These are phyloP conservation scores for Eurotiales sp. DNA, from an alignment of 2,329 filamentous ascomycete species.

Conservation along the genomic window DNA sequence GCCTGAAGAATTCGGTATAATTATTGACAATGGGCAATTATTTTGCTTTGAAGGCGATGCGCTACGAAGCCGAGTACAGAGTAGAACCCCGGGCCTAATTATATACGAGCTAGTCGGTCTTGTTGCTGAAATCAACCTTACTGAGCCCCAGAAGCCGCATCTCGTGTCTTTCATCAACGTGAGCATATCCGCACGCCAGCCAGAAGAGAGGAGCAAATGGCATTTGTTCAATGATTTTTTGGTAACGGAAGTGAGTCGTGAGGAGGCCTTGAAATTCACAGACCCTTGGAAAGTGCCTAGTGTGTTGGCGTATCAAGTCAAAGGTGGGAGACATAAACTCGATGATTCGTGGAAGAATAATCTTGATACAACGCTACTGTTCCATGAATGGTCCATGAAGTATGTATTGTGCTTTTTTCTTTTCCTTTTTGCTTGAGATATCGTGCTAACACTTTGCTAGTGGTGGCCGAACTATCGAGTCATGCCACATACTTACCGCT, in stretches of 20 bases:
- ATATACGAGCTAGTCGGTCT: constrained; percentile 91
- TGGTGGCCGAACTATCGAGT: constrained; percentile 36
- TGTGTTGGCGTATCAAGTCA: constrained; percentile 80
- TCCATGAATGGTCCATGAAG: constrained; percentile 63
- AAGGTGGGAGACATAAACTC: constrained; percentile 73
- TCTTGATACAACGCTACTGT: constrained; percentile 81
- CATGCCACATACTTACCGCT: constrained; percentile 33
- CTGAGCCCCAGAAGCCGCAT: constrained; percentile 81
- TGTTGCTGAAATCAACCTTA: constrained; percentile 84
- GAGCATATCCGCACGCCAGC: constrained; percentile 41
- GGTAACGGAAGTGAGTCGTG: constrained; percentile 71
- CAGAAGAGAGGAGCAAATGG: constrained; percentile 69
- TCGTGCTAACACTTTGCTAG: constrained; percentile 18
- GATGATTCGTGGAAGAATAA: constrained; percentile 82
- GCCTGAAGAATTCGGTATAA: constrained; percentile 88
- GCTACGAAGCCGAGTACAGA: constrained; percentile 72
- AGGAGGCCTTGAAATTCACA: constrained; percentile 87
- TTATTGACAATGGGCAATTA: constrained; percentile 85
- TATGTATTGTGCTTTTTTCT: constrained; percentile 22
- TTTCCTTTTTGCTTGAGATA: neutral
- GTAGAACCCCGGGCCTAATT: constrained; percentile 73
- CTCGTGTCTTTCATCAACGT: constrained; percentile 89
- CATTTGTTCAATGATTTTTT: constrained; percentile 97
- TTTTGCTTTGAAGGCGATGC: constrained; percentile 94
- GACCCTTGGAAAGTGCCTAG: constrained; percentile 89